phyloP scores from a whole-genome alignment of 1,139 yeast genomes.

The Yamadazyma oceani region DNA sequence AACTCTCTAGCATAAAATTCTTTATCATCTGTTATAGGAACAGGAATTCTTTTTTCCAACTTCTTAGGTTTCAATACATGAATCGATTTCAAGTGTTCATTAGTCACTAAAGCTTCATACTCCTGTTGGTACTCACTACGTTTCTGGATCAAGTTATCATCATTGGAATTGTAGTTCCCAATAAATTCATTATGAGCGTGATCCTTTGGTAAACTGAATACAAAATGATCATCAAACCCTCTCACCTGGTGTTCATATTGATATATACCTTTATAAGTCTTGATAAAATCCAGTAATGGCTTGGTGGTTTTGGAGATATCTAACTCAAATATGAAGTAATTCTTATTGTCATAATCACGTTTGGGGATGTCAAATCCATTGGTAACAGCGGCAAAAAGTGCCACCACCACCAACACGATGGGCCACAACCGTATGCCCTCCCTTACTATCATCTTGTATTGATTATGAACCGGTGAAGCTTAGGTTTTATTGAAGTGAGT shows the following conservation, averaged over 20 bases:
- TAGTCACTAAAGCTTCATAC: constrained; percentile 29
- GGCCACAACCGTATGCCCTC: background rate
- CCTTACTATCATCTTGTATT: constrained; percentile 4
- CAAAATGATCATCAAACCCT: constrained; percentile 59
- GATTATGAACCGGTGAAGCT: too few relatives aligned
- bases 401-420: constrained; percentile 4
- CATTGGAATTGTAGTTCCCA: constrained; percentile 38
- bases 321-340: constrained; percentile 62
- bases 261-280: constrained; percentile 33
- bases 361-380: constrained; percentile 20
- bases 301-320: constrained; percentile 29
- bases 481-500: too few relatives aligned
- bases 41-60: constrained; percentile 48
- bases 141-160: constrained; percentile 27
- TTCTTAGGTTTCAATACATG: constrained; percentile 51
- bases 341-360: constrained; percentile 39
- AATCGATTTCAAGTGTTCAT: constrained; percentile 38
- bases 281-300: constrained; percentile 33
- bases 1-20: constrained; percentile 14
- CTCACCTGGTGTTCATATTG: constrained; percentile 58
- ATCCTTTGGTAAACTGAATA: constrained; percentile 52
- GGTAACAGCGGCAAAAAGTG: constrained; percentile 4
- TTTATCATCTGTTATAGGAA: constrained; percentile 21
- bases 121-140: constrained; percentile 23
- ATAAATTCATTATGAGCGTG: constrained; percentile 35